Conservation (phyloP, 306 rosid genomes). For the Dalbergia oliveri region DNA sequence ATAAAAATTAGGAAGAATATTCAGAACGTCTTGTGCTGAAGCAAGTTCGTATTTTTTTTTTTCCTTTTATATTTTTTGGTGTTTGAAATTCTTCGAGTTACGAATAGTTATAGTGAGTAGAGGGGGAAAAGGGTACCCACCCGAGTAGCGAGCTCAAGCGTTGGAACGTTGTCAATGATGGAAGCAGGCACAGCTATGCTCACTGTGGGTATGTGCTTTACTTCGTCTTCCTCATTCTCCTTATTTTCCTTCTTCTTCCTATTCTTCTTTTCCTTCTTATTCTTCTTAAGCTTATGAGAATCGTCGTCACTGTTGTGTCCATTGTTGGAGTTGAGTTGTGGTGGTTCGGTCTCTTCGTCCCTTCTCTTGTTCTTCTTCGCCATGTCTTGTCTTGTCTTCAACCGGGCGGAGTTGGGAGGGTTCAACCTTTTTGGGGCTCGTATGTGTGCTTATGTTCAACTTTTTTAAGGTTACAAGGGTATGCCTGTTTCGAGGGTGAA, state of each 20-base stretch:
- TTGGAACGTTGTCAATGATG: constrained; percentile 87
- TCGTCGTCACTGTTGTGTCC: constrained; percentile 52
- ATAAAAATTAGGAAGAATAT: background rate
- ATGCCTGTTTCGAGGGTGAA: no score
- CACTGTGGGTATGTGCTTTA: constrained; percentile 62
- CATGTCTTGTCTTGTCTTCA: constrained; percentile 48
- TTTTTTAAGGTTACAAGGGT: no score
- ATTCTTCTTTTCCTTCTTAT: constrained; percentile 46
- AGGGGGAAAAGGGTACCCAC: constrained; percentile 47
- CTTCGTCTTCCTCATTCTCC: background rate
- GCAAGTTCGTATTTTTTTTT: background rate
- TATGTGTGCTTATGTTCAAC: background rate
- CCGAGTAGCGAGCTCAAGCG: constrained; percentile 90
- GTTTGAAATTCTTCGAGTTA: no score
- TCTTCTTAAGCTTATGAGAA: constrained; percentile 49
- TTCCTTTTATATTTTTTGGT: background rate
- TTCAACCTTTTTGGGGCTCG: background rate
- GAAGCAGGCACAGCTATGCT: constrained; percentile 89
- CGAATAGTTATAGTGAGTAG: background rate
- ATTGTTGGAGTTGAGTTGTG: constrained; percentile 3
- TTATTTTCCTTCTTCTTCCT: constrained; percentile 47
- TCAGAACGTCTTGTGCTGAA: constrained; percentile 5
- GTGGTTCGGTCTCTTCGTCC: constrained; percentile 46
- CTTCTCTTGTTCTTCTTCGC: constrained; percentile 75
- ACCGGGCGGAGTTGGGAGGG: background rate